Evolutionary conservation across 352 stramenopile genomes (phyloP).

Genomic region (Globisporangium barbulae): DNA sequence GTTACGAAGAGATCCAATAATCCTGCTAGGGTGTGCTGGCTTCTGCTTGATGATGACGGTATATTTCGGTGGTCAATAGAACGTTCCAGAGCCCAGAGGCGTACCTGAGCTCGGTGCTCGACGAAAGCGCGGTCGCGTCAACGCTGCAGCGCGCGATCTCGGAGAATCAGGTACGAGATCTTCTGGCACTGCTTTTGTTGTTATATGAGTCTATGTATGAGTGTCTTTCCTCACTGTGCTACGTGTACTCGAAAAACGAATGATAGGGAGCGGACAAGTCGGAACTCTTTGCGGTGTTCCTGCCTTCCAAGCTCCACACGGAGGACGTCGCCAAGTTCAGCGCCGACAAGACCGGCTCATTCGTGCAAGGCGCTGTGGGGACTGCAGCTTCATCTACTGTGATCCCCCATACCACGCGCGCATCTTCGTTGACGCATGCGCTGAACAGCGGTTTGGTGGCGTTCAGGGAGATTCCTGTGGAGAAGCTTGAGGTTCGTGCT

Average conservation of each 20-base stretch:
- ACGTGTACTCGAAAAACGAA: neutral
- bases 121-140: slow-evolving; percentile 34
- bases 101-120: slow-evolving; percentile 46
- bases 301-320: slow-evolving; percentile 36
- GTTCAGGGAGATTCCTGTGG: slow-evolving; percentile 19
- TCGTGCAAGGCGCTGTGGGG: slow-evolving; percentile 44
- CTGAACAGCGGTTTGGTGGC: slow-evolving; percentile 10
- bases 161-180: slow-evolving; percentile 7
- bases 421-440: slow-evolving; percentile 27
- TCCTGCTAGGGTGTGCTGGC: neutral
- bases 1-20: neutral
- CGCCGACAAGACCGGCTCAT: slow-evolving; percentile 22
- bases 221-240: neutral
- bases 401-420: slow-evolving; percentile 68
- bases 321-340: slow-evolving; percentile 46
- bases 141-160: slow-evolving; percentile 22
- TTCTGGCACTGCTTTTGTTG: neutral
- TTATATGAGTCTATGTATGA: neutral
- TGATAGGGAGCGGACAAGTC: slow-evolving; percentile 15
- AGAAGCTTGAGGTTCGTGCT: slow-evolving; percentile 19
- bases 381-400: slow-evolving; percentile 56
- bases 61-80: slow-evolving; percentile 18
- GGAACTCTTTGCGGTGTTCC: slow-evolving; percentile 62
- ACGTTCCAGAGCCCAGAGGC: slow-evolving; percentile 39
- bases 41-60: neutral